Base-by-base conservation (phyloP, 495 filamentous ascomycete species). In the Aspergillus diversus region DNA sequence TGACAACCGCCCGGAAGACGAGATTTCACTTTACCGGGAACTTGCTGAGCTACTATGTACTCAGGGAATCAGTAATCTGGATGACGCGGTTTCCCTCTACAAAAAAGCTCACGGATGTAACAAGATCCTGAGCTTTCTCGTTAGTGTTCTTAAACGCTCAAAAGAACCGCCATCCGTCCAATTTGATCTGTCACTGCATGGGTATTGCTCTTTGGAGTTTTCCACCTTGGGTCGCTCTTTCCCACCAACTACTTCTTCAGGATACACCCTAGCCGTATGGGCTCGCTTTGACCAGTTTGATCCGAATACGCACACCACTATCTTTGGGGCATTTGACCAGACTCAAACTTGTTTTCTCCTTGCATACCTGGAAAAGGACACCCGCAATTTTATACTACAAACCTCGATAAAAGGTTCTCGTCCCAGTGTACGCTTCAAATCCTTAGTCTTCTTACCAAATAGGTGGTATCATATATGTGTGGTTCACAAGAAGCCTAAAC, bases 301-400 rank as follows among this genome's bases (percentile, higher is more conserved):
- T 72, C 71, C 83, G 2, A 86, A 83, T 34, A 89, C 90, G 13
- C 96, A 98, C 74, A 97, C 95, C 1, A 99, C 95, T 4, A 81
- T 99, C 7, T 99, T 99, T 75, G 95, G 95, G 5, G 92, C 93
- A 11, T 98, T 96, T 73, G 95, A 99, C 77, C 81, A 89, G 0
- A 92, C 86, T 16, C 95, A 99, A 69, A 92, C 90, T 1, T 99
- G 96, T 75, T 99, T 99, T 66, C 80, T 98, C 35, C 85, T 99
- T 48, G 90, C 90, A 27, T 99, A 98, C 71, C 83, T 99, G 31
- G 95, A 99, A 73, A 92, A 89, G 69, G 93, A 98, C 71, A 96
- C 92, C n/a, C 87, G 84, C 33, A 93, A 97, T 70, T 92, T 99
- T 65, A 98, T 99, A 69, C 80, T 99, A 27, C 95, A 99, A 72